Evolutionary conservation across 2,329 filamentous ascomycete species (phyloP).

Genomic region (Fusarium sp.): DNA sequence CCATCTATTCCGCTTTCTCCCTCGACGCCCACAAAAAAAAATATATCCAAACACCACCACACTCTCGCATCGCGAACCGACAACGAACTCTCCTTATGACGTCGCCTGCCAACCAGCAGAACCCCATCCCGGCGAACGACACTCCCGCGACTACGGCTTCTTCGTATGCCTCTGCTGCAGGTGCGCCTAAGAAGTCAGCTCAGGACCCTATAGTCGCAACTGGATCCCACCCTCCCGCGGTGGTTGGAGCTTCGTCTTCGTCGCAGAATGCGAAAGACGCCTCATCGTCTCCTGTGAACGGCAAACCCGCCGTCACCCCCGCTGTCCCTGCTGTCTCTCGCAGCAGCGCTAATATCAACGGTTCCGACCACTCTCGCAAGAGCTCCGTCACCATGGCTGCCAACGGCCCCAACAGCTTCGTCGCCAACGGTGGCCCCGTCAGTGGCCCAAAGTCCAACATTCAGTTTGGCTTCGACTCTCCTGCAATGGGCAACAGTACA

Average conservation of each 20-base stretch:
- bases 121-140: slow-evolving; percentile 68
- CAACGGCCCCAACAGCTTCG: slow-evolving; percentile 80
- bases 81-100: slow-evolving; percentile 64
- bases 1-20: slow-evolving; percentile 43
- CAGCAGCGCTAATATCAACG: slow-evolving; percentile 76
- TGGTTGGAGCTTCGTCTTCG: slow-evolving; percentile 65
- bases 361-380: slow-evolving; percentile 84
- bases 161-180: slow-evolving; percentile 77
- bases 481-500: slow-evolving; percentile 74
- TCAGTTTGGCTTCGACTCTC: slow-evolving; percentile 86
- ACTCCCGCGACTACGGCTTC: slow-evolving; percentile 68
- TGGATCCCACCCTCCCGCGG: slow-evolving; percentile 66
- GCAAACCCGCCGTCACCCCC: slow-evolving; percentile 78
- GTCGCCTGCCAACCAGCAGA: slow-evolving; percentile 69
- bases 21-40: slow-evolving; percentile 45
- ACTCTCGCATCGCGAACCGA: slow-evolving; percentile 49
- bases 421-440: slow-evolving; percentile 77
- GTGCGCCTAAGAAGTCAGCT: slow-evolving; percentile 72
- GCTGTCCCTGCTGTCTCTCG: slow-evolving; percentile 76
- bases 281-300: slow-evolving; percentile 85
- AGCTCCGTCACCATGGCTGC: slow-evolving; percentile 92
- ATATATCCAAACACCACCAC: slow-evolving; percentile 34
- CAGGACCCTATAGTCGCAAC: slow-evolving; percentile 72
- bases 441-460: slow-evolving; percentile 74
- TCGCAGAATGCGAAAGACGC: slow-evolving; percentile 72